phyloP scores from a whole-genome alignment of 805 yeast genomes.

The Barnettozyma populi region DNA sequence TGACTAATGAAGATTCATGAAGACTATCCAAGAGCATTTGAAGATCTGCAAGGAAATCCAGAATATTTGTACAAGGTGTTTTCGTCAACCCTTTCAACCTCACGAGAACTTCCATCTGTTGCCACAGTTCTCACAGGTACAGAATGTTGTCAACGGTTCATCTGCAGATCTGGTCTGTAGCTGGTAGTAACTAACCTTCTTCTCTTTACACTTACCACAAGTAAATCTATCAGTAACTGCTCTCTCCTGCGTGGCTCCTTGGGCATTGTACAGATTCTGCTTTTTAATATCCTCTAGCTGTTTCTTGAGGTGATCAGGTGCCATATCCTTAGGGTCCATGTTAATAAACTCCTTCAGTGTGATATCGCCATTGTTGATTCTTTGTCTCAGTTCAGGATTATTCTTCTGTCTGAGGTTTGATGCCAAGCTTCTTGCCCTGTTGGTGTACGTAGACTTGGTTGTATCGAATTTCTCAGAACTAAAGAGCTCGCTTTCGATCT shows the following conservation, averaged over 20 bases:
- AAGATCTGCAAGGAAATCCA: neutral
- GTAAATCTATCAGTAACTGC: slow-evolving; percentile 95
- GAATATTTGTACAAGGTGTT: neutral
- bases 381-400: slow-evolving; percentile 76
- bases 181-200: slow-evolving; percentile 94
- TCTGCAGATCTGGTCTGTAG: slow-evolving; percentile 98
- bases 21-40: neutral
- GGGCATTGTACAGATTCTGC: slow-evolving; percentile 91
- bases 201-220: slow-evolving; percentile 96
- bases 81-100: neutral
- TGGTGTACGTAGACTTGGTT: slow-evolving; percentile 55
- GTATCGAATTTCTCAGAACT: slow-evolving; percentile 52
- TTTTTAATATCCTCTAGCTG: slow-evolving; percentile 82
- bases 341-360: slow-evolving; percentile 58
- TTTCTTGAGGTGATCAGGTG: slow-evolving; percentile 83
- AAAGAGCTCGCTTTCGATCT: slow-evolving; percentile 70
- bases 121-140: slow-evolving; percentile 97
- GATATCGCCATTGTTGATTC: slow-evolving; percentile 64
- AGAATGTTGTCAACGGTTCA: slow-evolving; percentile 96
- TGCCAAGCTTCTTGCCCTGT: slow-evolving; percentile 78
- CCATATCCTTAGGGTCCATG: slow-evolving; percentile 93
- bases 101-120: slow-evolving; percentile 93
- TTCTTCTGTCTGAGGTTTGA: slow-evolving; percentile 85
- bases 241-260: slow-evolving; percentile 93
- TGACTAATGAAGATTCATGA: neutral